Base-by-base conservation (phyloP, 306 rosid genomes). In the Cicer yamashitae region DNA sequence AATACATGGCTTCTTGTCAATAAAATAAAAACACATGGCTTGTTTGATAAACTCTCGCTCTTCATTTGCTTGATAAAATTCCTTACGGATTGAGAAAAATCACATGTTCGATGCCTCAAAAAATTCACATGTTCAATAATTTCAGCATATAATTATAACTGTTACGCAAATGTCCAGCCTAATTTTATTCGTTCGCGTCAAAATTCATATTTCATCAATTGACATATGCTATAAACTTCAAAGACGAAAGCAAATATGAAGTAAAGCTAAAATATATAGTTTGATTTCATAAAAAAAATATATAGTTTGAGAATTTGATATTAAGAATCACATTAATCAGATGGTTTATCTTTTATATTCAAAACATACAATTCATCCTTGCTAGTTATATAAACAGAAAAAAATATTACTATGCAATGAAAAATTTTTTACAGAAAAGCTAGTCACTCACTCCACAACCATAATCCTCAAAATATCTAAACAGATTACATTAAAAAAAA, bases 391-490 rank as follows among this genome's bases (percentile, higher is more conserved):
- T 57, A 20, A 59, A 74, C 50, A 76, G 25, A n/a, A 30, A 14
- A 46, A 25, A 56, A 13, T 60, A 17, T 11, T 52, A 22, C 57
- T 62, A 9, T 51, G 20, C 20, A 18, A n/a, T 69, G 48, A 60
- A 81, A 30, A 15, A 1, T 39, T 39, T 39, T 39, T 3, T 39
- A 1, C n/a, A n/a, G n/a, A n/a, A 44, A 46, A 57, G 38, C 67
- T 62, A 54, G 38, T 45, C 71, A 58, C 22, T 20, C 22, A 11
- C 73, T 41, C 70, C 40, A 62, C 51, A 64, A 56, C 30, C 57
- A 14, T 45, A 10, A 63, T 44, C 74, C 78, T 81, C 34, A 57
- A 76, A 61, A 52, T 74, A 65, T 65, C 71, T 8, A 50, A 58
- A 17, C 7, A n/a, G 8, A 62, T 65, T 41, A 60, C 10, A 50